Conservation (phyloP, 352 stramenopile genomes). For the Thalassiosira mediterranea region DNA sequence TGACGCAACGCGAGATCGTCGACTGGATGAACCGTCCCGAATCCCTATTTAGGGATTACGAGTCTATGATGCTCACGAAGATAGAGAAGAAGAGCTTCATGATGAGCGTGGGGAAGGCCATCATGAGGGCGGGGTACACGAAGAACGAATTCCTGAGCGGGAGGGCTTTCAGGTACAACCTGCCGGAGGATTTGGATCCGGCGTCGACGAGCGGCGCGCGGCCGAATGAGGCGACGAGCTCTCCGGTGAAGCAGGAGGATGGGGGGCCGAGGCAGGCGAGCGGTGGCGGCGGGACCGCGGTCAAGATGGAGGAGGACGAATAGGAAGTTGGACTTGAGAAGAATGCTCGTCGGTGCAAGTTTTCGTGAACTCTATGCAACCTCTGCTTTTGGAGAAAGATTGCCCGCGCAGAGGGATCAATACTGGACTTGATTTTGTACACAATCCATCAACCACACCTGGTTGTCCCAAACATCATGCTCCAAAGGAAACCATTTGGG, state of each 20-base stretch:
- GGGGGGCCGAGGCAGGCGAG: background rate
- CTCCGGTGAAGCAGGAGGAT: background rate
- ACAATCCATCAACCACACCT: no score
- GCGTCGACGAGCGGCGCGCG: constrained; percentile 10
- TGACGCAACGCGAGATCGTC: constrained; percentile 66
- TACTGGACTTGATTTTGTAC: no score
- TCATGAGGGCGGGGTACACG: constrained; percentile 33
- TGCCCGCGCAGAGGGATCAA: no score
- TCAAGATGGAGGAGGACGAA: background rate
- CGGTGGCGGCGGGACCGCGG: background rate
- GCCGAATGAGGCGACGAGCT: background rate
- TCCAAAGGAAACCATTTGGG: no score
- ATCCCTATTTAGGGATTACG: constrained; percentile 40
- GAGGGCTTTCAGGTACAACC: constrained; percentile 24
- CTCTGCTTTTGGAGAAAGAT: no score
- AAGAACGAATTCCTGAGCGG: constrained; percentile 30
- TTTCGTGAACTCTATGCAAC: no score
- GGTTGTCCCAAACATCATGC: no score
- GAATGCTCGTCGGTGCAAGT: no score
- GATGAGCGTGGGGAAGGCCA: constrained; percentile 43
- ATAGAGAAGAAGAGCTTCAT: constrained; percentile 49
- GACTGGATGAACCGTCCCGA: constrained; percentile 62
- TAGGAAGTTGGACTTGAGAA: background rate
- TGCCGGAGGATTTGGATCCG: constrained; percentile 70
- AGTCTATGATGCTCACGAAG: constrained; percentile 37